These are phyloP conservation scores for Psilocybe azurescens DNA, from an alignment of 768 basidiomycete genomes.

Conservation along the genomic window DNA sequence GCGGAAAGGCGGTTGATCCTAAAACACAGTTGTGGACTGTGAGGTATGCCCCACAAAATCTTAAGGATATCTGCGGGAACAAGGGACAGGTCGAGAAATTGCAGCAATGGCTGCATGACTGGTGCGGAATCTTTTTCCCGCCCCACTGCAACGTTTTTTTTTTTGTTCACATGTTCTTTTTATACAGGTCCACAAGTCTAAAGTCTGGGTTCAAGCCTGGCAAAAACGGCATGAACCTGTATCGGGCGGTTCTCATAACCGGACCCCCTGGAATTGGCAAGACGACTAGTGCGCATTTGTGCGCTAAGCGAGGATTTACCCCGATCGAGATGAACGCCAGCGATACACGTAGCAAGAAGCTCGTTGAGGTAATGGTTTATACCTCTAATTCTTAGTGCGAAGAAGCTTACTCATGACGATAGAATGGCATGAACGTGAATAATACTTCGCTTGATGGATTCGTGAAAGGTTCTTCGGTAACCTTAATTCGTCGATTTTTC, in stretches of 20 bases:
- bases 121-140: constrained; percentile 53
- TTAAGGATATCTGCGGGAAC: constrained; percentile 96
- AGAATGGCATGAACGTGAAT: constrained; percentile 91
- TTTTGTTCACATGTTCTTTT: background rate
- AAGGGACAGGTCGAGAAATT: constrained; percentile 91
- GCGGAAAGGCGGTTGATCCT: constrained; percentile 42
- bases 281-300: constrained; percentile 94
- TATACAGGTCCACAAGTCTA: constrained; percentile 69
- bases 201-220: constrained; percentile 90
- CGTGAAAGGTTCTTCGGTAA: constrained; percentile 62
- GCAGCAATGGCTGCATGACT: constrained; percentile 84
- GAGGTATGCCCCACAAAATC: constrained; percentile 86
- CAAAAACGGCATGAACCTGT: constrained; percentile 86
- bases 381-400: background rate
- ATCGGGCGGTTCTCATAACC: constrained; percentile 86
- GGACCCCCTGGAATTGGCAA: constrained; percentile 98
- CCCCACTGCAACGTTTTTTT: background rate
- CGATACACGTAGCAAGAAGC: constrained; percentile 94
- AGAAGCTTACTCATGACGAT: background rate
- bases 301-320: constrained; percentile 85
- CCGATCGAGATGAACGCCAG: constrained; percentile 97
- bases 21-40: constrained; percentile 90
- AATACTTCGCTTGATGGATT: constrained; percentile 91
- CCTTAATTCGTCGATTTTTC: constrained; percentile 15
- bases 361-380: constrained; percentile 75